Conservation (phyloP, 164 flowering plant species). For the Echeveria elegans region DNA sequence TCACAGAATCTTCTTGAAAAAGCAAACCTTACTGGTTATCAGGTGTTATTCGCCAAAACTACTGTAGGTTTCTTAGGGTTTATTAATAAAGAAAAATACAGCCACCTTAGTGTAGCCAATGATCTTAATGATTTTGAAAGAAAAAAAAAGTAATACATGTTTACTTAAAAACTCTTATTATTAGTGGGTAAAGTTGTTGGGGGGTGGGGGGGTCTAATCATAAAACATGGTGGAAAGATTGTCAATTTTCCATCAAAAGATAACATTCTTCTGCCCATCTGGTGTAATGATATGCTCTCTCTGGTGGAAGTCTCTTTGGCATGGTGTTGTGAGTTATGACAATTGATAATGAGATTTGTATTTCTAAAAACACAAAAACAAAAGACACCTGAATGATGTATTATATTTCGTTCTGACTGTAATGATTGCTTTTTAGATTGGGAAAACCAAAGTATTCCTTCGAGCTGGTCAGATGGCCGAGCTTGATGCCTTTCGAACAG, state of each 20-base stretch:
- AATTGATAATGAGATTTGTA: background rate
- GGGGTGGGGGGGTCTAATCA: too few relatives aligned
- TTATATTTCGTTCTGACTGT: background rate
- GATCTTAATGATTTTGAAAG: background rate
- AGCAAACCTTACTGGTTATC: constrained; percentile 32
- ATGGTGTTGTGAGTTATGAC: too few relatives aligned
- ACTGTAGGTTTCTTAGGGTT: too few relatives aligned
- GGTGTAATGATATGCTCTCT: too few relatives aligned
- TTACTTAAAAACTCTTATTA: too few relatives aligned
- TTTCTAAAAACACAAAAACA: too few relatives aligned
- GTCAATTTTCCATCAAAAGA: too few relatives aligned
- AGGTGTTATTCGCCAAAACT: constrained; percentile 19
- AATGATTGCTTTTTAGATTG: constrained; percentile 34
- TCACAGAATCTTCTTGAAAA: constrained; percentile 34
- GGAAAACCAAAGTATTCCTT: constrained; percentile 63
- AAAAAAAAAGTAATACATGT: background rate
- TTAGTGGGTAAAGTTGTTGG: too few relatives aligned
- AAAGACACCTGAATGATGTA: background rate
- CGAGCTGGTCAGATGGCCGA: constrained; percentile 81
- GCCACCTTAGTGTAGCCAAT: background rate
- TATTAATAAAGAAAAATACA: too few relatives aligned
- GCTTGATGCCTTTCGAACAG: constrained; percentile 42
- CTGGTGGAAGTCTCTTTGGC: too few relatives aligned
- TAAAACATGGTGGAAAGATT: too few relatives aligned
- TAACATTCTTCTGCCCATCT: too few relatives aligned